Percentiles rank a stretch among this genome's conserved stretches.
Evolutionary conservation across 2,329 filamentous ascomycete species (phyloP).

Genomic region (Neonectria faginata): DNA sequence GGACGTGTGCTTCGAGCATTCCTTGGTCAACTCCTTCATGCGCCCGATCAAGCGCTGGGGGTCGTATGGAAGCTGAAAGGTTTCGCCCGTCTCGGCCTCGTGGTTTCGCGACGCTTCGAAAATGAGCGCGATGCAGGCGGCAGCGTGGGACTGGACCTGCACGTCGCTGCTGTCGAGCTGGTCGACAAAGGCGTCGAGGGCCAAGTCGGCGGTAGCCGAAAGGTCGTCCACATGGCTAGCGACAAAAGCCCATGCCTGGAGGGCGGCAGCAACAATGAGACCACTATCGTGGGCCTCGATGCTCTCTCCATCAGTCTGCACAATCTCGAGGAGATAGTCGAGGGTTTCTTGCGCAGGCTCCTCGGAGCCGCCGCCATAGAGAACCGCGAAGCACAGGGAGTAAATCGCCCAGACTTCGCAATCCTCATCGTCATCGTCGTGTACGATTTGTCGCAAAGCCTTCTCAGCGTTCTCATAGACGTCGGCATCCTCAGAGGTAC

Average conservation of each 20-base stretch:
- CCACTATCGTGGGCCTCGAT: slow-evolving; percentile 78
- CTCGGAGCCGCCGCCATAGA: slow-evolving; percentile 79
- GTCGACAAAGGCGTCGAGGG: slow-evolving; percentile 84
- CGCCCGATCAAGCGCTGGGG: slow-evolving; percentile 61
- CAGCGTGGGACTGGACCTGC: slow-evolving; percentile 80
- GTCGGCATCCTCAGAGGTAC: slow-evolving; percentile 70
- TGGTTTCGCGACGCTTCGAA: slow-evolving; percentile 75
- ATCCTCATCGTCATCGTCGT: slow-evolving; percentile 72
- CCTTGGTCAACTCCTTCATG: slow-evolving; percentile 60
- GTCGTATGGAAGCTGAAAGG: slow-evolving; percentile 63
- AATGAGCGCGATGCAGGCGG: slow-evolving; percentile 83
- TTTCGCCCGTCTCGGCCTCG: slow-evolving; percentile 62
- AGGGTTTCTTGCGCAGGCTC: slow-evolving; percentile 78
- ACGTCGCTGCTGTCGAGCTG: slow-evolving; percentile 82
- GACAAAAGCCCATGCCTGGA: slow-evolving; percentile 84
- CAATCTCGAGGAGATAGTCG: slow-evolving; percentile 80
- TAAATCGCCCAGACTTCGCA: slow-evolving; percentile 78
- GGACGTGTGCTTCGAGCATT: slow-evolving; percentile 62
- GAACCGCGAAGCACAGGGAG: slow-evolving; percentile 76
- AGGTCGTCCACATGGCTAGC: slow-evolving; percentile 82
- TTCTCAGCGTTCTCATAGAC: slow-evolving; percentile 47
- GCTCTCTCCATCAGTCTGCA: slow-evolving; percentile 81
- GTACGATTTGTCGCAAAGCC: slow-evolving; percentile 51
- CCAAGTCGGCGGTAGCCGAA: slow-evolving; percentile 75
- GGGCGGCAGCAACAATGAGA: slow-evolving; percentile 77